Conservation (phyloP, 805 yeast species). For the Suhomyces faveliae region DNA sequence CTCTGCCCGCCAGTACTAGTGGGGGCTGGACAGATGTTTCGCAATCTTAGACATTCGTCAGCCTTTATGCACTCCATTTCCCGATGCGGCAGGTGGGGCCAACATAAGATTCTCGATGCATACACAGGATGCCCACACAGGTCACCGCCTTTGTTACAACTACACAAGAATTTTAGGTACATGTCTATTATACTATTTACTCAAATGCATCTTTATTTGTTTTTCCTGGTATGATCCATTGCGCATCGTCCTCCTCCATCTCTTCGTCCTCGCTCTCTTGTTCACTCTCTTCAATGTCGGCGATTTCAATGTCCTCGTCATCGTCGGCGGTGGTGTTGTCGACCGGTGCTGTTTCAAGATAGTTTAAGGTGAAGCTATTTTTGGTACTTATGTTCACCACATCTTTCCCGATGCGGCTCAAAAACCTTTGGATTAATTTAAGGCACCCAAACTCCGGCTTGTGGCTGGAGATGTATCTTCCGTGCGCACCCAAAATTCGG, state of each 20-base stretch:
- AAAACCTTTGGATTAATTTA: slow-evolving; percentile 71
- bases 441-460: slow-evolving; percentile 63
- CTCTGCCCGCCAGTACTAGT: too few relatives aligned
- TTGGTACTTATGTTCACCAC: slow-evolving; percentile 54
- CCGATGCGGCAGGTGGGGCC: slow-evolving; percentile 1
- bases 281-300: slow-evolving; percentile 14
- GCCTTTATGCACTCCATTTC: slow-evolving; percentile 1
- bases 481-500: slow-evolving; percentile 67
- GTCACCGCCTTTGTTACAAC: neutral
- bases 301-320: slow-evolving; percentile 10
- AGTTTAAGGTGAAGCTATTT: slow-evolving; percentile 55
- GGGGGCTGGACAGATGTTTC: neutral
- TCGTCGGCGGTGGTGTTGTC: too few relatives aligned
- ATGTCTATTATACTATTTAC: neutral
- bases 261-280: slow-evolving; percentile 30
- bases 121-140: neutral
- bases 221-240: slow-evolving; percentile 1
- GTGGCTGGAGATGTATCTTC: slow-evolving; percentile 63
- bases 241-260: slow-evolving; percentile 21
- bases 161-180: neutral
- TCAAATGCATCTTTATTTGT: neutral
- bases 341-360: slow-evolving; percentile 30
- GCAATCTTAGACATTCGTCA: neutral
- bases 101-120: neutral
- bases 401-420: slow-evolving; percentile 72